These are phyloP conservation scores for Phlegmacium glaucopus DNA, from an alignment of 768 basidiomycete genomes.

Conservation along the genomic window DNA sequence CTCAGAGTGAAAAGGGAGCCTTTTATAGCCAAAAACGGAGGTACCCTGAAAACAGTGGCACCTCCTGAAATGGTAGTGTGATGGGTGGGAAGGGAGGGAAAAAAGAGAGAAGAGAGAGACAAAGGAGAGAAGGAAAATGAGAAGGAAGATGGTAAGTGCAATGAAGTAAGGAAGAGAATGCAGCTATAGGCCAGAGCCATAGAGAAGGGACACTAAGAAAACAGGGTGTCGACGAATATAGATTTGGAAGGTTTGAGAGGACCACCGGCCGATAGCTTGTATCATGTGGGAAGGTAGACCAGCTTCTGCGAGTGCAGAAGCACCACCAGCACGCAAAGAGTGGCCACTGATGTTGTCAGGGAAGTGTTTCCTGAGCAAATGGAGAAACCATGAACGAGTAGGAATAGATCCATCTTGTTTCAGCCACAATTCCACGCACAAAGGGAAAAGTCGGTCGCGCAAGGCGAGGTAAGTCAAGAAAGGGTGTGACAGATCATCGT, in stretches of 20 bases:
- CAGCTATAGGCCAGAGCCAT: no score
- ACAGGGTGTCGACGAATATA: no score
- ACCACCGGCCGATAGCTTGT: background rate
- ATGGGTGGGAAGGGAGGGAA: no score
- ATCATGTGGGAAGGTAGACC: background rate
- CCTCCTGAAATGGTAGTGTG: no score
- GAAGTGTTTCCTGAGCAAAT: background rate
- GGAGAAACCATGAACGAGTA: background rate
- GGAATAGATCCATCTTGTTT: background rate
- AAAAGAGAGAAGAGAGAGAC: no score
- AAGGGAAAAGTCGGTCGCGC: background rate
- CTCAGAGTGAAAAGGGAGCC: no score
- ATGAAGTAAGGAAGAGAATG: no score
- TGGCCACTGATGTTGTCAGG: background rate
- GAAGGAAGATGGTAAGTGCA: no score
- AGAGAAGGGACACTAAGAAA: no score
- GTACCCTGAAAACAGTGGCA: no score
- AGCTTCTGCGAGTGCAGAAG: background rate
- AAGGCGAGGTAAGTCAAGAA: background rate
- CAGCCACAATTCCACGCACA: background rate
- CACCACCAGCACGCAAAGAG: background rate
- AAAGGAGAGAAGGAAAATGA: no score
- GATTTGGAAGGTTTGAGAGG: background rate
- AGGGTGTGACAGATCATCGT: background rate
- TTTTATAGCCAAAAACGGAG: no score